Base-by-base conservation (phyloP, 257 asterid genomes). In the Mentha longifolia region DNA sequence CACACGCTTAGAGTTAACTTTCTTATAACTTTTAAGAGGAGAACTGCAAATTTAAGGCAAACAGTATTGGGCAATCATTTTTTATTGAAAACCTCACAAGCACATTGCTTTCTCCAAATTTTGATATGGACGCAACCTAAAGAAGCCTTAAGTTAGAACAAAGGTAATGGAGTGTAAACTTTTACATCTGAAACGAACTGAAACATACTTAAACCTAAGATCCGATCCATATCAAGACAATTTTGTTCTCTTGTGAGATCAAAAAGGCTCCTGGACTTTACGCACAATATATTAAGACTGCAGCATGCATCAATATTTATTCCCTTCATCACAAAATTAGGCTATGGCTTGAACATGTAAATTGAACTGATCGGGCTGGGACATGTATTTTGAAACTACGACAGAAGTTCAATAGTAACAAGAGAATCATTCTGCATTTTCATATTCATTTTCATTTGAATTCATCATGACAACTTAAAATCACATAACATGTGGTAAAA, bases 151-250 rank as follows among this genome's bases (percentile, higher is more conserved):
- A 17, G 39, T 25, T 0, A 42, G 31, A 15, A 1, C 22, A 22
- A 52, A 43, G 20, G 28, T 20, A 19, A 12, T 6, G 28, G 0
- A 7, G 6, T 33, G 15, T 33, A 0, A 15, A 0, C 39, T 7
- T 17, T 12, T 31, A 31, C 46, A 61, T 2, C 2, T 31, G 30
- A 7, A 47, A 35, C 35, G 30, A 12, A n/a, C 4, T 22, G 20
- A 5, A 22, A 16, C 39, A 17, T 33, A 55, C 41, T 7, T 16
- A 60, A 22, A 46, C 47, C 30, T 49, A 72, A 9, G 77, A 72
- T 37, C 43, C 15, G 77, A 72, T 37, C 43, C 15, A 51, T 9
- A 17, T 52, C 14, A 47, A 3, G 22, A 0, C 13, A 11, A 61
- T 10, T 65, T 56, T 14, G n/a, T 28, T 9, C 30, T 37, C 41